phyloP scores from a whole-genome alignment of 192 early-diverging fungal species.

The Funneliformis geosporum region DNA sequence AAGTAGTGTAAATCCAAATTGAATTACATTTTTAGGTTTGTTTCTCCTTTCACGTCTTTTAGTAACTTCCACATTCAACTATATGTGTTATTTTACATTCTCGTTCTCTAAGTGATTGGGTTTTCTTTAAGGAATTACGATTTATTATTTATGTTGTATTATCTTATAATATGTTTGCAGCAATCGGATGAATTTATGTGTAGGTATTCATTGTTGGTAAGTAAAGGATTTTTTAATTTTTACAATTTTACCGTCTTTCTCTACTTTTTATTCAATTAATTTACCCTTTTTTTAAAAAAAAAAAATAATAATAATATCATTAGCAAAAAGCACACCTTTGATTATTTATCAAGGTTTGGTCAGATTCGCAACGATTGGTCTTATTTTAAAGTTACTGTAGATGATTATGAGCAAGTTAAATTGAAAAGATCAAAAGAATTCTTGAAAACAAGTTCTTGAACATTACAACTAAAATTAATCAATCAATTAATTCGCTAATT shows the following conservation, averaged over 20 bases:
- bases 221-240: too few relatives aligned
- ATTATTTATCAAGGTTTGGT: slow-evolving; percentile 79
- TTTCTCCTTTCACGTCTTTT: slow-evolving; percentile 78
- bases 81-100: slow-evolving; percentile 52
- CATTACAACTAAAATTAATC: neutral
- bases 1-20: neutral
- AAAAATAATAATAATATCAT: too few relatives aligned
- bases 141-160: slow-evolving; percentile 89
- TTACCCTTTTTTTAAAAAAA: too few relatives aligned
- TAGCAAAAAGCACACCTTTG: slow-evolving; percentile 29
- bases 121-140: slow-evolving; percentile 94
- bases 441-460: neutral
- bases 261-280: too few relatives aligned
- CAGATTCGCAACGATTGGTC: slow-evolving; percentile 47
- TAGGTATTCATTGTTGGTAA: slow-evolving; percentile 30
- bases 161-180: slow-evolving; percentile 74
- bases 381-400: slow-evolving; percentile 37
- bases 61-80: slow-evolving; percentile 53
- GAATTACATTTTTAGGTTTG: slow-evolving; percentile 6
- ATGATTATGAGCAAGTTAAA: slow-evolving; percentile 46
- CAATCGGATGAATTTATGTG: slow-evolving; percentile 47
- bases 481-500: neutral
- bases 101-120: slow-evolving; percentile 63
- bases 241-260: too few relatives aligned
- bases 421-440: slow-evolving; percentile 24